Evolutionary conservation across 345 rosid species (phyloP).

Genomic region (Citrus mangshanensis): DNA sequence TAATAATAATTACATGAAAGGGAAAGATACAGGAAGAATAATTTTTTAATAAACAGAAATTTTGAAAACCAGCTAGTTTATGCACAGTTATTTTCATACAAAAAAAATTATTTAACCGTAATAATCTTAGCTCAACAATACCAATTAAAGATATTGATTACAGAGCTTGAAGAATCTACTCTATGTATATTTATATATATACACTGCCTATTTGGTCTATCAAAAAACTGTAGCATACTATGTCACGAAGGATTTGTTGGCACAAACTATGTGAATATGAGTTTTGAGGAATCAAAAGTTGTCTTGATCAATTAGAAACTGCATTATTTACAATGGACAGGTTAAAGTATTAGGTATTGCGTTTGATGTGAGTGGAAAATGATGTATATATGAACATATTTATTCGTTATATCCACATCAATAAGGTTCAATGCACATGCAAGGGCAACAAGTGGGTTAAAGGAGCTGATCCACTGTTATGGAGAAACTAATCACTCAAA

Average conservation of each 20-base stretch:
- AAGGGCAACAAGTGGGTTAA: conserved; percentile 1
- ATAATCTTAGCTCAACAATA: background rate
- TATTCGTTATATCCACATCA: background rate
- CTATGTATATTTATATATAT: no score
- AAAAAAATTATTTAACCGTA: background rate
- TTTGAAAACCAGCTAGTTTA: background rate
- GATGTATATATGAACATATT: background rate
- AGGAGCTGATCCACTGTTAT: background rate
- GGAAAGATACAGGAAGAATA: background rate
- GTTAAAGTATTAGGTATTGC: background rate
- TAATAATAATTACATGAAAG: background rate
- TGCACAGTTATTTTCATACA: background rate
- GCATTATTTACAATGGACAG: background rate
- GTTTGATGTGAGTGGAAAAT: background rate
- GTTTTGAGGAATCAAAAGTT: background rate
- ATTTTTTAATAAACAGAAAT: background rate
- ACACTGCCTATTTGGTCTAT: background rate
- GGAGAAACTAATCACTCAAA: background rate
- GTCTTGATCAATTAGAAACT: background rate
- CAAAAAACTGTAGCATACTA: background rate
- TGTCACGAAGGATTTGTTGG: background rate
- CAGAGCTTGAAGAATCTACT: no score
- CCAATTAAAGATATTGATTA: background rate
- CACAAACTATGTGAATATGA: background rate
- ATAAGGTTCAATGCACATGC: background rate